These are phyloP conservation scores for Nannizziopsis barbatae DNA, from an alignment of 2,329 filamentous ascomycete species.

Conservation along the genomic window DNA sequence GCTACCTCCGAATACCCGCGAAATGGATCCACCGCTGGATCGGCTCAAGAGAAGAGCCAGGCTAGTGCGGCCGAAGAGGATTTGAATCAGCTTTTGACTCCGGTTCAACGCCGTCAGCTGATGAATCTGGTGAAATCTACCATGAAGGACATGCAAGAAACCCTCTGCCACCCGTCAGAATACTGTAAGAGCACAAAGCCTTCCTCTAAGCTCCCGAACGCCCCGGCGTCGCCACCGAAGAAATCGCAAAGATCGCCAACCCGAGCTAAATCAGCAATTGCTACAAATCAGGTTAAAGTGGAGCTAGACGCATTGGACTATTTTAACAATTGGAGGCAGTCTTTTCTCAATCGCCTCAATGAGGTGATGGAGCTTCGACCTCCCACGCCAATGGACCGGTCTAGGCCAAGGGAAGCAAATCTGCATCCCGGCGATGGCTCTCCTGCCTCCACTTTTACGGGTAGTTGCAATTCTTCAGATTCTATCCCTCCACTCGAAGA, in stretches of 20 bases:
- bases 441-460: background rate
- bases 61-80: constrained; percentile 19
- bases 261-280: background rate
- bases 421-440: background rate
- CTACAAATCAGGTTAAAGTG: constrained; percentile 43
- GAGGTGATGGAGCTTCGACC: constrained; percentile 47
- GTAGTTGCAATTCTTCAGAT: background rate
- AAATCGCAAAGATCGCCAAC: background rate
- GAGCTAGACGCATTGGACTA: constrained; percentile 51
- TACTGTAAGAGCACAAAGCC: background rate
- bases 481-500: constrained; percentile 41
- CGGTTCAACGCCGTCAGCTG: constrained; percentile 8
- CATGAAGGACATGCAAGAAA: constrained; percentile 11
- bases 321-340: constrained; percentile 71
- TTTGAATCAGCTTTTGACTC: constrained; percentile 9
- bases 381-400: background rate
- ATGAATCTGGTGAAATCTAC: constrained; percentile 6
- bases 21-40: background rate
- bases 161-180: constrained; percentile 10
- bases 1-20: background rate
- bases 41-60: background rate
- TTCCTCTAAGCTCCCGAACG: background rate
- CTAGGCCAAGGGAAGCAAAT: background rate
- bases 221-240: background rate
- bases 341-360: constrained; percentile 57